Percentiles rank a stretch among this genome's conserved stretches.
Evolutionary conservation across 768 basidiomycete species (phyloP).

Genomic region (Lactarius hatsudake): DNA sequence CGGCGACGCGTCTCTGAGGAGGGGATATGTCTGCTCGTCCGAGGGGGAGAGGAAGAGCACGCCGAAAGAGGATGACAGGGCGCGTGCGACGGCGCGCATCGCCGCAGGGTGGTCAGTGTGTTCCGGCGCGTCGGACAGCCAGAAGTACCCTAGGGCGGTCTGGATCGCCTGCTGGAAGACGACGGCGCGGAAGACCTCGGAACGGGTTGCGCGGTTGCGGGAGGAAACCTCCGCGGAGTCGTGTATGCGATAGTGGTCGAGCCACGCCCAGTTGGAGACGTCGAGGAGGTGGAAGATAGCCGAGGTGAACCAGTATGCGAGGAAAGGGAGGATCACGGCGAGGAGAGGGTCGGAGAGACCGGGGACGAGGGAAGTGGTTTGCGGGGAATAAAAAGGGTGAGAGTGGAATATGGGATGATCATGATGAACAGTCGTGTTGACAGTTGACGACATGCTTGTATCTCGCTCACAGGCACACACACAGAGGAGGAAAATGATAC

Average conservation of each 20-base stretch:
- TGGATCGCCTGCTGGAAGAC: conserved; percentile 84
- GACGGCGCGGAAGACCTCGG: conserved; percentile 76
- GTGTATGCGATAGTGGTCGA: conserved; percentile 86
- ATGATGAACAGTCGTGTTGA: neutral
- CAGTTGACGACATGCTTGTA: neutral
- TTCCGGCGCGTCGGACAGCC: conserved; percentile 48
- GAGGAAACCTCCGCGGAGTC: conserved; percentile 74
- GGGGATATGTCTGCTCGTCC: conserved; percentile 29
- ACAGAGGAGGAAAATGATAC: too few species aligned
- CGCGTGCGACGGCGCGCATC: neutral
- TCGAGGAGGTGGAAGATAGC: conserved; percentile 83
- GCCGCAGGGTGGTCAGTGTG: conserved; percentile 33
- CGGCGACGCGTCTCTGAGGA: conserved; percentile 37
- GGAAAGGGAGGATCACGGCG: conserved; percentile 68
- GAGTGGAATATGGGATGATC: conserved; percentile 6
- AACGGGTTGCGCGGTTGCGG: conserved; percentile 70
- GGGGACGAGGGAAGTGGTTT: conserved; percentile 47
- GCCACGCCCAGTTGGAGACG: conserved; percentile 66
- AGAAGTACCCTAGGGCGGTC: conserved; percentile 67
- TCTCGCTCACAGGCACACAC: neutral
- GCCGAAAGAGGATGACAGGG: neutral
- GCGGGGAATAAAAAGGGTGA: conserved; percentile 55
- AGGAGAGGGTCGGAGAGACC: conserved; percentile 67
- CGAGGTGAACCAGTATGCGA: conserved; percentile 83
- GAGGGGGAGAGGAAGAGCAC: neutral